Evolutionary conservation across 2,329 filamentous ascomycete genomes (phyloP), one percentile per base, ranked within the genome.

Genomic region (Microdochium bolleyi): DNA sequence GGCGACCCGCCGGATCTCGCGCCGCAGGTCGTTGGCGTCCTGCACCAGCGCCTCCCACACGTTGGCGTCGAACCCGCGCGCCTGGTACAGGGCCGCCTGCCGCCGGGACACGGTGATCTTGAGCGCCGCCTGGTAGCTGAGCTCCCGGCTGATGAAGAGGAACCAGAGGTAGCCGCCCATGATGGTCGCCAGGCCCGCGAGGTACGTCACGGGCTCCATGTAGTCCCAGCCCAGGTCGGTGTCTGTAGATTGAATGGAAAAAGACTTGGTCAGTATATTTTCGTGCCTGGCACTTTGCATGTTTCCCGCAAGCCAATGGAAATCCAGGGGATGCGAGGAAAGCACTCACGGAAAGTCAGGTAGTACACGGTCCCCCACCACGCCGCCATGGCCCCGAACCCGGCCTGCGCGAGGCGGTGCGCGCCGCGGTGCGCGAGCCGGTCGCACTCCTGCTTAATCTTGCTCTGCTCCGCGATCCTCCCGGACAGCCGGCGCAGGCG

Each of bases 101-200:
- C 91, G 80, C 34, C 84, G 79, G 37, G 83, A 89, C 37, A 96
- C 87, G 7, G 92, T 96, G 52, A 95, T 79, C 66, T 95, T 92
- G 72, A 96, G 83, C 25, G 92, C 90, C 2, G 86, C 86, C 59
- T 88, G 85, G 73, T 96, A 96, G 58, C 83, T 89, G 11, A 95
- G 84, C 69, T 96, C 91, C 21, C 88, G 83, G 70, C 92, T 95
- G 73, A 96, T 89, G 70, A 92, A 95, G 13, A 96, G 73, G 67
- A 96, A 96, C 89, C 90, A 96, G 52, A 95, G 75, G 63, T 96
- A 96, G 59, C 90, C 92, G 8, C 86, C 86, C 73, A 96, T 95
- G 62, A 96, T 82, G 13, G 88, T 91, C 1, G 85, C 83, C 57
- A 96, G 75, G n/a, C 90, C 88, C 2, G 88, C 90, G 16, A 96